These are phyloP conservation scores for Aureobasidium musti DNA, from an alignment of 2,329 filamentous ascomycete species.

Conservation along the genomic window DNA sequence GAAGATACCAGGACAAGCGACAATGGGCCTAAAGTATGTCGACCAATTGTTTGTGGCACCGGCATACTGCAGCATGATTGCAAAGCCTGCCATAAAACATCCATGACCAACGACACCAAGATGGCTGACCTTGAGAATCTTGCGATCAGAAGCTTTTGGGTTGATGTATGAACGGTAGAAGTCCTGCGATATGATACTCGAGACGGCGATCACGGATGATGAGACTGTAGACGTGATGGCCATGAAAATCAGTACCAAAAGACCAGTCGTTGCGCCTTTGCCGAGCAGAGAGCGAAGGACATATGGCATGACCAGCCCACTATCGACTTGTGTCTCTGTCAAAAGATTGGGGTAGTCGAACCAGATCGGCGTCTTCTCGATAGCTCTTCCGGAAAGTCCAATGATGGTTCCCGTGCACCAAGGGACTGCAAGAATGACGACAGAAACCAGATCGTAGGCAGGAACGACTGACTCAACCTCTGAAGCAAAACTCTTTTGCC, in stretches of 20 bases:
- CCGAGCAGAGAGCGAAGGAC: slow-evolving; percentile 50
- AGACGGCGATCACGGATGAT: slow-evolving; percentile 55
- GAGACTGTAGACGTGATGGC: slow-evolving; percentile 55
- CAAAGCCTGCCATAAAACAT: slow-evolving; percentile 52
- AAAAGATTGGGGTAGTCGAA: slow-evolving; percentile 48
- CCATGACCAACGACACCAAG: slow-evolving; percentile 52
- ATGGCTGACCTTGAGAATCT: slow-evolving; percentile 51
- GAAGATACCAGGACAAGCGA: slow-evolving; percentile 50
- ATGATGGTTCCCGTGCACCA: slow-evolving; percentile 53
- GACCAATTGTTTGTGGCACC: slow-evolving; percentile 55
- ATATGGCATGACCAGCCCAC: slow-evolving; percentile 54
- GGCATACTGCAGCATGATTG: slow-evolving; percentile 52
- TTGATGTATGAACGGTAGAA: slow-evolving; percentile 56
- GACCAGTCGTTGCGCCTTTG: slow-evolving; percentile 46
- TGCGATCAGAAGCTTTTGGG: slow-evolving; percentile 48
- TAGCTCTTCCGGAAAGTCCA: slow-evolving; percentile 49
- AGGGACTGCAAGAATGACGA: slow-evolving; percentile 52
- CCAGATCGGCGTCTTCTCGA: slow-evolving; percentile 52
- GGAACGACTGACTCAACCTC: slow-evolving; percentile 53
- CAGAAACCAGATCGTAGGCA: slow-evolving; percentile 50
- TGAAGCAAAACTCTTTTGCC: slow-evolving; percentile 56
- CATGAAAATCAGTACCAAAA: slow-evolving; percentile 56
- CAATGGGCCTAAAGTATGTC: slow-evolving; percentile 47
- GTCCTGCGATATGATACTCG: slow-evolving; percentile 54
- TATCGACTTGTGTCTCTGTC: slow-evolving; percentile 46